Base-by-base conservation (phyloP, 2,329 filamentous ascomycete species). In the Aspergillus floridensis region DNA sequence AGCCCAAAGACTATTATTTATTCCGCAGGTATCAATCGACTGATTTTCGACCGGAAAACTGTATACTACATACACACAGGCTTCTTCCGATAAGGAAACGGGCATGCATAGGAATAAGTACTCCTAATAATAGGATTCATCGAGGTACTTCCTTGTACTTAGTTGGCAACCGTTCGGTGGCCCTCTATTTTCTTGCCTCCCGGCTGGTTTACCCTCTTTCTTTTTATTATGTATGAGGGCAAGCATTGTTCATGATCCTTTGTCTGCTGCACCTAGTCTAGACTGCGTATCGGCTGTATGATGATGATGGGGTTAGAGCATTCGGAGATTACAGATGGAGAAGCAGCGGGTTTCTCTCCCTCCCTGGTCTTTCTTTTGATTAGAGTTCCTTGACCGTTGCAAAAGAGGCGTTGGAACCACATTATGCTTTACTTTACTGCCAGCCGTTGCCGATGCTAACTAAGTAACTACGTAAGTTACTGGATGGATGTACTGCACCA, bases 1-100 rank as follows among this genome's bases (percentile, higher is more conserved):
- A 41, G 16, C 38, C 38, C 14, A 41, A n/a, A 41, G 16, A 14
- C 16, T 41, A 41, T 19, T 22, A 22, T 41, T n/a, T 19, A 5
- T 41, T 19, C 32, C 32, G 5, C 16, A 35, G 11, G 11, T 35
- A 35, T 16, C 32, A 35, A 12, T 35, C 38, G 14, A 35, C 38
- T 14, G 6, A n/a, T 19, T n/a, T 41, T 14, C 4, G 2, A n/a
- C 16, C 8, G 38, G 16, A 41, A 41, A 41, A n/a, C 38, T 7
- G n/a, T 14, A 29, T 8, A 29, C 26, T 22, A 29, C 7, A 8
- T 29, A 29, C 26, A 29, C 26, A 29, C 26, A 35, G 12, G 32
- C 11, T 35, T 35, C 5, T 12, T 35, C 32, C 32, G 32, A 54
- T 56, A 53, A 47, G 58, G 44, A 58, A 52, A 54, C 29, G 22